phyloP scores from a whole-genome alignment of 2,329 filamentous ascomycete genomes.

The Cladosporium sphaerospermum region DNA sequence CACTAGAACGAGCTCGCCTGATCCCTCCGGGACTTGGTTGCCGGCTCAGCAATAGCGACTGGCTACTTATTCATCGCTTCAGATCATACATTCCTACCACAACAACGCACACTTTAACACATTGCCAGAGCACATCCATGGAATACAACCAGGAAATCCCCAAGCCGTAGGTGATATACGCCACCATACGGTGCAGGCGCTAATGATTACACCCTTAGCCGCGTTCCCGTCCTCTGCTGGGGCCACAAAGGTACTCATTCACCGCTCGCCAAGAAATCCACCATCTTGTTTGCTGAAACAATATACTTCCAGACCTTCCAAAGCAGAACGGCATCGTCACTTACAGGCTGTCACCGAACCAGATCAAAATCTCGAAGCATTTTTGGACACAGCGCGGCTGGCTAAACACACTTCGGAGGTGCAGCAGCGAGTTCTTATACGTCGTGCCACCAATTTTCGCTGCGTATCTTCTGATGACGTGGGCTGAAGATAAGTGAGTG shows the following conservation, averaged over 20 bases:
- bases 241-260: neutral
- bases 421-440: neutral
- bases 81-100: no score
- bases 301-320: neutral
- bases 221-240: neutral
- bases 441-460: neutral
- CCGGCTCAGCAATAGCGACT: no score
- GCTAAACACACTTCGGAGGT: neutral
- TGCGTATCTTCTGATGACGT: neutral
- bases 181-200: no score
- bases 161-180: neutral
- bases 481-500: neutral
- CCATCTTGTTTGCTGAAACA: neutral
- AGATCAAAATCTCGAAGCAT: neutral
- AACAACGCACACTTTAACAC: no score
- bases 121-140: neutral
- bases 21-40: no score
- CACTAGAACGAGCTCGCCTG: no score
- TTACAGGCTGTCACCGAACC: neutral
- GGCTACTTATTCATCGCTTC: no score
- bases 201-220: neutral
- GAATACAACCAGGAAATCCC: neutral
- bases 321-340: neutral
- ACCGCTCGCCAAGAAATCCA: neutral
- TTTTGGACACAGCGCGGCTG: neutral